phyloP scores from a whole-genome alignment of 1,139 yeast species.

The Scheffersomyces cryptocercus region DNA sequence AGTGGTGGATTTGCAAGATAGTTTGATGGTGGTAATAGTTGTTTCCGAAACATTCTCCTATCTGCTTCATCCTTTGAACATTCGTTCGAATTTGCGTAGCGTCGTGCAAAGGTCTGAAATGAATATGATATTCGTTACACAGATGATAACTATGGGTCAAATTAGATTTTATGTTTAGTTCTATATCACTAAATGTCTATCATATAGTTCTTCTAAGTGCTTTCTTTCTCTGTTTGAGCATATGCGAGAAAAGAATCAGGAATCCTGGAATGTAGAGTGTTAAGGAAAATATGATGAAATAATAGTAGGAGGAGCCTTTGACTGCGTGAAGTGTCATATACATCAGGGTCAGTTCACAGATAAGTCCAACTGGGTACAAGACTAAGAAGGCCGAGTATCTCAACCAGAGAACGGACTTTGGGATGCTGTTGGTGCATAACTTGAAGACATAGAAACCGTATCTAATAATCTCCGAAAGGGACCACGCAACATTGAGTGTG shows the following conservation, averaged over 20 bases:
- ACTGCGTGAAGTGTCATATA: slow-evolving; percentile 23
- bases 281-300: slow-evolving; percentile 30
- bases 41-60: too few species aligned
- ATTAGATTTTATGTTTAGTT: too few species aligned
- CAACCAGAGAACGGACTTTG: slow-evolving; percentile 28
- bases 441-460: slow-evolving; percentile 30
- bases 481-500: slow-evolving; percentile 34
- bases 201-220: slow-evolving; percentile 5
- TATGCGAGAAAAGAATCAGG: slow-evolving; percentile 28
- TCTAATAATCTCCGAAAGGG: slow-evolving; percentile 33
- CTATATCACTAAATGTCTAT: too few species aligned
- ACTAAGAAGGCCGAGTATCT: slow-evolving; percentile 35
- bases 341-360: slow-evolving; percentile 32
- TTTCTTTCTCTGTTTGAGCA: slow-evolving; percentile 33
- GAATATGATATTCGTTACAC: too few species aligned
- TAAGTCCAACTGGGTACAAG: slow-evolving; percentile 37
- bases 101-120: too few species aligned
- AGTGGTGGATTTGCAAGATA: too few species aligned
- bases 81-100: too few species aligned
- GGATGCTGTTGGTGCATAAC: slow-evolving; percentile 13
- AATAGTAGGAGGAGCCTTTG: slow-evolving; percentile 14
- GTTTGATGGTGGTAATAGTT: too few species aligned
- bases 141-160: too few species aligned
- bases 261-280: slow-evolving; percentile 37
- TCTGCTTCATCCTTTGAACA: too few species aligned